These are phyloP conservation scores for Calonectria hawksworthii DNA, from an alignment of 2,329 filamentous ascomycete genomes.

Conservation along the genomic window DNA sequence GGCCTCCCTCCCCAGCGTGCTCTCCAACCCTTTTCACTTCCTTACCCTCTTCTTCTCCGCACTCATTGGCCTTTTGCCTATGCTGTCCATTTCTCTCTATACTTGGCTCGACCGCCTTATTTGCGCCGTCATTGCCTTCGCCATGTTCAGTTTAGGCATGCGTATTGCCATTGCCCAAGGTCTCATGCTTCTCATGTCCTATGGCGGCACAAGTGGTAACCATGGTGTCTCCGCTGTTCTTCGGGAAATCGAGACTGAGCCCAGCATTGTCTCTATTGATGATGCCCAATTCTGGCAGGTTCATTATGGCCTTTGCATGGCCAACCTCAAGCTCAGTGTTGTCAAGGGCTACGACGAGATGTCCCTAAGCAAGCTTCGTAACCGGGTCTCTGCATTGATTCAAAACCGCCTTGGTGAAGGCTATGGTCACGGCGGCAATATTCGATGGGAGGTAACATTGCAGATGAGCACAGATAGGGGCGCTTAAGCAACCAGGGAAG, in stretches of 20 bases:
- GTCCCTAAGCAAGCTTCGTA: conserved; percentile 79
- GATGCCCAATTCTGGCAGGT: conserved; percentile 99
- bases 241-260: conserved; percentile 86
- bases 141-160: conserved; percentile 90
- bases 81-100: conserved; percentile 86
- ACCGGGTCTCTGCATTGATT: conserved; percentile 82
- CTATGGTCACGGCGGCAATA: conserved; percentile 82
- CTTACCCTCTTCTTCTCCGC: conserved; percentile 90
- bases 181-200: conserved; percentile 96
- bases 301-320: conserved; percentile 96
- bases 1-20: conserved; percentile 83
- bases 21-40: conserved; percentile 96
- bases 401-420: conserved; percentile 89
- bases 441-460: conserved; percentile 94
- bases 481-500: conserved; percentile 23
- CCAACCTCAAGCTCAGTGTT: conserved; percentile 87
- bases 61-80: conserved; percentile 83
- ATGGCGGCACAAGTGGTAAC: conserved; percentile 59
- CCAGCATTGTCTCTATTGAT: conserved; percentile 81
- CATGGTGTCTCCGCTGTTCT: conserved; percentile 79
- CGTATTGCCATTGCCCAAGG: conserved; percentile 89
- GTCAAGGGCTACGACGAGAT: conserved; percentile 76
- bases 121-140: conserved; percentile 83
- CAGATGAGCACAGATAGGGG: conserved; percentile 71
- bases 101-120: conserved; percentile 87